Evolutionary conservation across 73 alveolate genomes (phyloP).

Genomic region (Paramecium primaurelia): DNA sequence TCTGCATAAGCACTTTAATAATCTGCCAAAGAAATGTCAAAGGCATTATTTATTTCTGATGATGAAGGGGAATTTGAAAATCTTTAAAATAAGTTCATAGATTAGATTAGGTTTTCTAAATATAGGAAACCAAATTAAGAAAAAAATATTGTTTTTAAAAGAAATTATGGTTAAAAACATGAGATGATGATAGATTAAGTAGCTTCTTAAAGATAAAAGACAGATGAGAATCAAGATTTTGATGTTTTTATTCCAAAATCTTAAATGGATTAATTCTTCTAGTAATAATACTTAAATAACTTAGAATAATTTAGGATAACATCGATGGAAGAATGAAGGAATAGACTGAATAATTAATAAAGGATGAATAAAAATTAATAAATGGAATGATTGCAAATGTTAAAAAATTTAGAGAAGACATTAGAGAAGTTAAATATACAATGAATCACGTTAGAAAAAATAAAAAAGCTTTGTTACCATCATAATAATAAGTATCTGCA

Average conservation of each 20-base stretch:
- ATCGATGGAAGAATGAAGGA: neutral
- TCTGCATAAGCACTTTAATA: neutral
- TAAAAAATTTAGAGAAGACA: neutral
- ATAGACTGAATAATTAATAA: neutral
- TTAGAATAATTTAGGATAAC: neutral
- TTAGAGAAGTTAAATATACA: slow-evolving; percentile 25
- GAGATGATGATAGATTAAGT: slow-evolving; percentile 41
- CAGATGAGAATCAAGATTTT: neutral
- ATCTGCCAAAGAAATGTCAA: slow-evolving; percentile 40
- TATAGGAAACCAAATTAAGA: neutral
- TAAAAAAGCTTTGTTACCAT: neutral
- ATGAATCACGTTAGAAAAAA: slow-evolving; percentile 12
- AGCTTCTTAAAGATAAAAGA: neutral
- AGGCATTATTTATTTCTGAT: neutral
- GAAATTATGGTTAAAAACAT: slow-evolving; percentile 3
- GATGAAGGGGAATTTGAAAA: slow-evolving; percentile 10
- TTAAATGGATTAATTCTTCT: neutral
- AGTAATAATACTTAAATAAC: neutral
- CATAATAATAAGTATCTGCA: neutral
- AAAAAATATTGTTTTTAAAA: neutral
- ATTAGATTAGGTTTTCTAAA: neutral
- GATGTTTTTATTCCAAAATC: slow-evolving; percentile 30
- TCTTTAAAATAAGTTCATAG: neutral
- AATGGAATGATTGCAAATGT: neutral
- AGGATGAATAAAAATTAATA: slow-evolving; percentile 2